Evolutionary conservation across 768 basidiomycete genomes (phyloP).

Genomic region (Piloderma croceum): DNA sequence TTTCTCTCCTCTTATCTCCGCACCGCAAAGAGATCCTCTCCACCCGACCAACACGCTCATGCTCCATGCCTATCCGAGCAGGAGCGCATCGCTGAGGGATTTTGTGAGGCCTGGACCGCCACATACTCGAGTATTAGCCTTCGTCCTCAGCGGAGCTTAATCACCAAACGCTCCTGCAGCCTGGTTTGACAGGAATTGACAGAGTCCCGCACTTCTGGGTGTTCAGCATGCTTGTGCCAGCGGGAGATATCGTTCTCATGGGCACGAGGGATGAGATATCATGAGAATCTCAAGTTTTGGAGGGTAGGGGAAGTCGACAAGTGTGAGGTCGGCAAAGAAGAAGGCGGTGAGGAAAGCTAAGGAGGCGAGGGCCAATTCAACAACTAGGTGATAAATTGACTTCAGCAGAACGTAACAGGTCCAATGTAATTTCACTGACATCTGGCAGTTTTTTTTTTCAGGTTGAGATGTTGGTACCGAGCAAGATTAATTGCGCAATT

Average conservation of each 20-base stretch:
- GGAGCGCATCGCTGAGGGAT: slow-evolving; percentile 74
- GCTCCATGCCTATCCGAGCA: slow-evolving; percentile 79
- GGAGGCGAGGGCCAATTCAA: slow-evolving; percentile 33
- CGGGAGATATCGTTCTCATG: slow-evolving; percentile 87
- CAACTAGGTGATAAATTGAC: too few species aligned
- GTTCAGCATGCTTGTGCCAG: slow-evolving; percentile 78
- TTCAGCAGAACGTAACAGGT: too few species aligned
- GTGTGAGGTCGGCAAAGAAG: too few species aligned
- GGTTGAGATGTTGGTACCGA: too few species aligned
- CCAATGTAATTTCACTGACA: too few species aligned
- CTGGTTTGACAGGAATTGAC: too few species aligned
- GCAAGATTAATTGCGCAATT: too few species aligned
- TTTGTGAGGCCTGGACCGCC: slow-evolving; percentile 85
- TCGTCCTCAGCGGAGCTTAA: too few species aligned
- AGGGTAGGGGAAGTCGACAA: slow-evolving; percentile 74
- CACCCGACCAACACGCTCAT: slow-evolving; percentile 85
- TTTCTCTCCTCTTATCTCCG: slow-evolving; percentile 81
- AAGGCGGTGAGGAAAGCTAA: slow-evolving; percentile 42
- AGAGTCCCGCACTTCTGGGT: slow-evolving; percentile 93
- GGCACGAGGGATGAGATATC: slow-evolving; percentile 92
- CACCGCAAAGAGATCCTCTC: slow-evolving; percentile 86
- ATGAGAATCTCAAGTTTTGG: slow-evolving; percentile 99
- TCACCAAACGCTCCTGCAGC: too few species aligned
- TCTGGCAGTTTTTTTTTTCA: too few species aligned
- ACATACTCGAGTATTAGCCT: too few species aligned